phyloP scores from a whole-genome alignment of 2,329 filamentous ascomycete genomes.

The Teratosphaeria destructans region DNA sequence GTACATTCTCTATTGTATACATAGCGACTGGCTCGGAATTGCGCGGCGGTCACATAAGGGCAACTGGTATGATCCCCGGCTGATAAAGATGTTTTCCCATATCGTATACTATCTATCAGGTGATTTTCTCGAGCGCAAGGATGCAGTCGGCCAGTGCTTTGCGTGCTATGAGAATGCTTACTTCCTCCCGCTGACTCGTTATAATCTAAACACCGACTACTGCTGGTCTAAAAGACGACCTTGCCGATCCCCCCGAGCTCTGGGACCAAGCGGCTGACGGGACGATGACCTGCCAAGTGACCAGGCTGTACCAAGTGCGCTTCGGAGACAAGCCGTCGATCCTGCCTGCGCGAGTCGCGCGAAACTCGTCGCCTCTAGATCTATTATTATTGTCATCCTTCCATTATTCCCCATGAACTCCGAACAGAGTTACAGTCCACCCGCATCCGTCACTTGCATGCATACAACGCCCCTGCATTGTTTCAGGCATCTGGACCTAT shows the following conservation, averaged over 20 bases:
- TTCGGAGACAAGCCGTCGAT: not conserved
- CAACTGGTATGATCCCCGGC: not conserved
- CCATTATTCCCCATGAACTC: not conserved
- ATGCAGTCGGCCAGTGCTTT: no score
- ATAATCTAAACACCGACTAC: no score
- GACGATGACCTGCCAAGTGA: not conserved
- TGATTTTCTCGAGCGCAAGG: no score
- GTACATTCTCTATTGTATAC: not conserved
- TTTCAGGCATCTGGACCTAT: not conserved
- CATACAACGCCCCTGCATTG: not conserved
- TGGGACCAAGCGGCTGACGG: not conserved
- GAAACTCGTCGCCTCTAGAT: not conserved
- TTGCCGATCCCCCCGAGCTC: not conserved
- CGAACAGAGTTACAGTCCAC: not conserved
- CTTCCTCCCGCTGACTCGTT: no score
- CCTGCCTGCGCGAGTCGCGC: not conserved
- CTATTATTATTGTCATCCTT: no score
- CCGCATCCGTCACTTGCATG: not conserved
- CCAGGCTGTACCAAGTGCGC: not conserved
- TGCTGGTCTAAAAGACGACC: not conserved
- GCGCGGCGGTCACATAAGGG: not conserved
- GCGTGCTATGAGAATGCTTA: no score
- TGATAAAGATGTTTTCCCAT: not conserved
- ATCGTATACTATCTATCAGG: not conserved
- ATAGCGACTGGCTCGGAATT: not conserved